Base-by-base conservation (phyloP, 192 early-diverging fungal species). In the Gamsiella multidivaricata region DNA sequence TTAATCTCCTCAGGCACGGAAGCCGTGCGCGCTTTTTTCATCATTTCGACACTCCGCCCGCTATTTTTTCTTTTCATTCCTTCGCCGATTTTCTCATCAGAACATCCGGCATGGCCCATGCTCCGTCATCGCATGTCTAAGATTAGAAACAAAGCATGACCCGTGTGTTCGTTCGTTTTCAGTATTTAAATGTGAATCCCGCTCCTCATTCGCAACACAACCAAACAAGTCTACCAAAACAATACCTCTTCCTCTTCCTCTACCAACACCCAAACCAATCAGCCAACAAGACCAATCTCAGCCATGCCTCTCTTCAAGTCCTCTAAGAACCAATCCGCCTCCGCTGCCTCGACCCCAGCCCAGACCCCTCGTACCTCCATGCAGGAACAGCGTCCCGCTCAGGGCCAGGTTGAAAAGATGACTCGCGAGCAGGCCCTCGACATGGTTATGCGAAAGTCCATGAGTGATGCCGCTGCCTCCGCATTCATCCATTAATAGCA, bases 241-340 rank as follows among this genome's bases (percentile, higher is more conserved):
- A 46, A 46, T 9, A 5, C n/a, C 45, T 46, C 45, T 18, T 6
- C n/a, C 45, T 46, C 6, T 46, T n/a, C 9, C 45, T 46, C 6
- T 18, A 9, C 4, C 39, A 41, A 14, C 14, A 7, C 14, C 45
- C 34, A 33, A 56, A 32, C n/a, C 31, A 29, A 37, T 18, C 31
- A 37, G 14, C 20, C 33, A 7, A 56, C 17, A n/a, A n/a, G n/a
- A n/a, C n/a, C n/a, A n/a, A n/a, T n/a, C n/a, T n/a, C 34, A 50
- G 54, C 28, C 56, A 70, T 70, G 68, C 28, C 49, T 34, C 23
- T 70, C 58, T 70, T 70, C 68, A 70, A 61, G 68, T 70, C 68
- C 33, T 61, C 60, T 50, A 70, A 70, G 58, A 70, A 61, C 68
- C 51, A 68, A 55, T 50, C 68, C 15, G 49, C 68, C 42, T 70